A percentile compares a stretch with the other conserved stretches of the same genome.
Conservation (phyloP, 306 rosid genomes). For the Alnus rubra region DNA sequence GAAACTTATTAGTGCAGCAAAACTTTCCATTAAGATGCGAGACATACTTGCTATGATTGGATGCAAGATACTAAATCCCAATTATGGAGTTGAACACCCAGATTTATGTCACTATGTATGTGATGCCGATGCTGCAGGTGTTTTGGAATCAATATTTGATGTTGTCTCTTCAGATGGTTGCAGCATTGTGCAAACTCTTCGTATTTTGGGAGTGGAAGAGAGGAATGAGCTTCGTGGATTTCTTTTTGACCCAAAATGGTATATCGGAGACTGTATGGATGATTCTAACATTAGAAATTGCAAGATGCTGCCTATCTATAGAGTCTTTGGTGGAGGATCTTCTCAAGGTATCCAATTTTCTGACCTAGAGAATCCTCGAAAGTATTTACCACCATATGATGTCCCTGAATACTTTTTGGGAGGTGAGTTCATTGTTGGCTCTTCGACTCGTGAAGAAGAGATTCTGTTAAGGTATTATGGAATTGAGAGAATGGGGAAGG, state of each 20-base stretch:
- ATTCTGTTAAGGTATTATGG: slow-evolving; percentile 77
- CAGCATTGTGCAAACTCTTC: slow-evolving; percentile 40
- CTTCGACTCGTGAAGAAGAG: slow-evolving; percentile 65
- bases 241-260: slow-evolving; percentile 94
- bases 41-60: slow-evolving; percentile 69
- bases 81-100: slow-evolving; percentile 66
- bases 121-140: slow-evolving; percentile 66
- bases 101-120: slow-evolving; percentile 69
- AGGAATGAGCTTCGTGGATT: slow-evolving; percentile 72
- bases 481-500: slow-evolving; percentile 85
- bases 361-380: slow-evolving; percentile 70
- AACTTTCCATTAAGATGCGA: slow-evolving; percentile 55
- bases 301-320: slow-evolving; percentile 76
- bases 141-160: slow-evolving; percentile 68
- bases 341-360: slow-evolving; percentile 59
- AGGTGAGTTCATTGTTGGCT: slow-evolving; percentile 64
- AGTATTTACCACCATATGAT: slow-evolving; percentile 78
- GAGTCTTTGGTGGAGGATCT: slow-evolving; percentile 60
- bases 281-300: slow-evolving; percentile 55
- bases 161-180: slow-evolving; percentile 50
- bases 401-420: slow-evolving; percentile 77
- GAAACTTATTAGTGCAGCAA: slow-evolving; percentile 68
- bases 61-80: slow-evolving; percentile 65
- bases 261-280: slow-evolving; percentile 63
- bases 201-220: slow-evolving; percentile 62